phyloP scores from a whole-genome alignment of 305 asterid genomes.

The Fraxinus albicans region DNA sequence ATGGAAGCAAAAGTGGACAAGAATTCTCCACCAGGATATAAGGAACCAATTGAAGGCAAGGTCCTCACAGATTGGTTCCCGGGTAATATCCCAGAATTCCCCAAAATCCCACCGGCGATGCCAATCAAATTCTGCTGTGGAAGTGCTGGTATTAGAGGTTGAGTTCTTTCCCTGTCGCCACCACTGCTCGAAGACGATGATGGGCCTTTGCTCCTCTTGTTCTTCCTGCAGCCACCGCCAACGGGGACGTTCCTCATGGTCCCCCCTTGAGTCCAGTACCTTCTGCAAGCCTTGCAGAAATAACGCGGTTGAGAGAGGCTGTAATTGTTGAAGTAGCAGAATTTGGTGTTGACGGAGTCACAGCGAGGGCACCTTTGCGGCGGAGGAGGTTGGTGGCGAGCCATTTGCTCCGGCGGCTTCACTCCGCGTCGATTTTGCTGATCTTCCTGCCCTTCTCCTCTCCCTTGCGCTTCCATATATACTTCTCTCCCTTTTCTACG shows the following conservation, averaged over 20 bases:
- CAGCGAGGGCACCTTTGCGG: not conserved
- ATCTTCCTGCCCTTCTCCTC: not conserved
- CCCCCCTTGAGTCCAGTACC: constrained; percentile 14
- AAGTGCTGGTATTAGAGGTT: not conserved
- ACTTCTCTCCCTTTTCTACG: not conserved
- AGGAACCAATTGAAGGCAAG: constrained; percentile 23
- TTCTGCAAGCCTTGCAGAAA: constrained; percentile 7
- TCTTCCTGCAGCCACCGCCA: constrained; percentile 6
- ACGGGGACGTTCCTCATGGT: constrained; percentile 7
- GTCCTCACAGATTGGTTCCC: constrained; percentile 18
- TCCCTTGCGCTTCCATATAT: not conserved
- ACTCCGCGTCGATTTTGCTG: not conserved
- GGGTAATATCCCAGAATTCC: not conserved
- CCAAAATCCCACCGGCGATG: not conserved
- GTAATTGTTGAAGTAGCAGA: constrained; percentile 2
- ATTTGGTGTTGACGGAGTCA: not conserved
- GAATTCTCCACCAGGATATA: constrained; percentile 30
- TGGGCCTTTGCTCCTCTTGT: not conserved
- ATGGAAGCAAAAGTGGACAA: constrained; percentile 38
- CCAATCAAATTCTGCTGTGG: not conserved
- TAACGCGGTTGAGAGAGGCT: constrained; percentile 3
- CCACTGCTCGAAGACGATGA: not conserved
- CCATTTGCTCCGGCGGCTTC: not conserved
- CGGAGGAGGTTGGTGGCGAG: not conserved
- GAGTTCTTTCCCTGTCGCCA: not conserved